Evolutionary conservation across 768 basidiomycete species (phyloP).

Genomic region (Pulveroboletus sp.): DNA sequence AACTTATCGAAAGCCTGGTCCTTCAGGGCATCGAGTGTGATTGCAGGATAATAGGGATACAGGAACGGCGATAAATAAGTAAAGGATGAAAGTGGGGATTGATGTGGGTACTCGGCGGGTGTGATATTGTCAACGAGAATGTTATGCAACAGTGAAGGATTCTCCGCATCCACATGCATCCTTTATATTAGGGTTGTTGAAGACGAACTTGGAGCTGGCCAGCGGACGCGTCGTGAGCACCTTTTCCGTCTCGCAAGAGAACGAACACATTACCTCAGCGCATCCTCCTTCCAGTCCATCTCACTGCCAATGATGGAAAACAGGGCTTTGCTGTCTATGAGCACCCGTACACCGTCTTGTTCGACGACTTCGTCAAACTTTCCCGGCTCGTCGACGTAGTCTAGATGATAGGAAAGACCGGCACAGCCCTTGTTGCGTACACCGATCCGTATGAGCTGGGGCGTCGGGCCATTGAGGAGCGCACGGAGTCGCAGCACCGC

Average conservation of each 20-base stretch:
- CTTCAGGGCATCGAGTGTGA: background rate
- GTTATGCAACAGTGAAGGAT: constrained; percentile 64
- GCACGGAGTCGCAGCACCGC: constrained; percentile 70
- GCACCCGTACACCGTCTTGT: constrained; percentile 89
- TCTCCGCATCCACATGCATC: constrained; percentile 95
- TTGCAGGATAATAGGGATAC: constrained; percentile 29
- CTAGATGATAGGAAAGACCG: constrained; percentile 78
- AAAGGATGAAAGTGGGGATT: constrained; percentile 1
- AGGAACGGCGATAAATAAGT: constrained; percentile 8
- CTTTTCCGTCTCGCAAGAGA: background rate
- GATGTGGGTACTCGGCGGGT: constrained; percentile 12
- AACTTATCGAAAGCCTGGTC: constrained; percentile 4
- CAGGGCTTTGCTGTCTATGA: constrained; percentile 94
- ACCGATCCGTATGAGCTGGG: constrained; percentile 90
- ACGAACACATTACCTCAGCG: constrained; percentile 55
- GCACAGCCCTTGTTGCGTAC: constrained; percentile 98
- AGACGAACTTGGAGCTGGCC: constrained; percentile 70
- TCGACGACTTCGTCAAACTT: constrained; percentile 96
- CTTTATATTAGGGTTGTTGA: constrained; percentile 90
- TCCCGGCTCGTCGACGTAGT: constrained; percentile 86
- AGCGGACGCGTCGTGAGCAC: constrained; percentile 3
- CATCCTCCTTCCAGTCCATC: constrained; percentile 98
- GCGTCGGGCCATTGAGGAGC: constrained; percentile 79
- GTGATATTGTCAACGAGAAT: constrained; percentile 6
- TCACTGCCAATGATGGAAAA: constrained; percentile 98